Percentiles rank a stretch among this genome's conserved stretches.
Conservation (phyloP, 345 rosid species). For the Microcos paniculata region DNA sequence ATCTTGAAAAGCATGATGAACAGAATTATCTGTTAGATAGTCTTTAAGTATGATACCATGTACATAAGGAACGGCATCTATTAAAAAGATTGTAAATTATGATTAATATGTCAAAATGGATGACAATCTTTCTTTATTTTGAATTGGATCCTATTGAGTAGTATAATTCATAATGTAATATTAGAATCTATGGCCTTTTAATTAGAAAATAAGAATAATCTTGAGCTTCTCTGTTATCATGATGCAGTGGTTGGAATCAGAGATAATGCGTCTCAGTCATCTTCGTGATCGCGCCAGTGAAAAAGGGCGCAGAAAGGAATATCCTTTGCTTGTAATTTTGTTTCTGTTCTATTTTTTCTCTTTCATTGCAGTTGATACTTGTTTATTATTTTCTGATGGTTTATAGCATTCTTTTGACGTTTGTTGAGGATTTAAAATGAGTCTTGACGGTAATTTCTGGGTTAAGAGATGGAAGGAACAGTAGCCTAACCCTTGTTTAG, state of each 20-base stretch:
- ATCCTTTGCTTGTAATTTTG: constrained; percentile 56
- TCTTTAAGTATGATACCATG: background rate
- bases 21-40: background rate
- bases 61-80: background rate
- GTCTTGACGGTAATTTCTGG: background rate
- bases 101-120: background rate
- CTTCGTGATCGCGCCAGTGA: constrained; percentile 99
- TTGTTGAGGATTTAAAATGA: background rate
- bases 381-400: background rate
- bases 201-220: background rate
- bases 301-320: constrained; percentile 88
- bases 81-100: background rate
- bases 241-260: constrained; percentile 86
- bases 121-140: background rate
- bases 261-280: constrained; percentile 81
- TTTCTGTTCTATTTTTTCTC: background rate
- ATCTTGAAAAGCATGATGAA: background rate
- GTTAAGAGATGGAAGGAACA: background rate
- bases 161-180: background rate
- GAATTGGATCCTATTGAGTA: background rate
- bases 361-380: background rate
- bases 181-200: background rate
- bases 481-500: background rate
- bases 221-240: constrained; percentile 10
- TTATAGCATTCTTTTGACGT: background rate